Conservation (phyloP, 176 grass and related monocot genomes). For the Poa pratensis region DNA sequence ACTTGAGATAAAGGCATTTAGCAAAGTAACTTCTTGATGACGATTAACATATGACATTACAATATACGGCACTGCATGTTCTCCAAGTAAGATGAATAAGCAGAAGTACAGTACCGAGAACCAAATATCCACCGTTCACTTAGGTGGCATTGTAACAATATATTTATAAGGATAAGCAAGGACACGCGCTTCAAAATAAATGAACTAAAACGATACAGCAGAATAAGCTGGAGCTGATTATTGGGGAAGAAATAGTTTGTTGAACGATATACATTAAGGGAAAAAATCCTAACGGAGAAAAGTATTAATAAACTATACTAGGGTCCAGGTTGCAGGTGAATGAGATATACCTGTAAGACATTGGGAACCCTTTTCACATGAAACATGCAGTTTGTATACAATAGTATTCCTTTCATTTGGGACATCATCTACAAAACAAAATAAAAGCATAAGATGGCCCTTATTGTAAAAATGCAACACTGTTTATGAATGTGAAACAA, state of each 20-base stretch:
- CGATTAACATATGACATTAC: background rate
- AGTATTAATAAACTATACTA: background rate
- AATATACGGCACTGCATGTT: background rate
- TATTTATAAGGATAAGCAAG: slow-evolving; percentile 3
- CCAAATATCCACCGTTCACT: slow-evolving; percentile 2
- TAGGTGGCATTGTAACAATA: background rate
- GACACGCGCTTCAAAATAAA: background rate
- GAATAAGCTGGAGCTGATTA: slow-evolving; percentile 4
- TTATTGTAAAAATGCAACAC: slow-evolving; percentile 16
- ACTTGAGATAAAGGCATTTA: background rate
- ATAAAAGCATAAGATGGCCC: slow-evolving; percentile 24
- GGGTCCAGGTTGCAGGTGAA: background rate
- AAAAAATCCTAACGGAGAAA: background rate
- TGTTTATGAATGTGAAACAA: slow-evolving; percentile 28
- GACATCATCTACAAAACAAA: slow-evolving; percentile 64
- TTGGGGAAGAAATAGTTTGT: background rate
- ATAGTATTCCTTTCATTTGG: slow-evolving; percentile 96
- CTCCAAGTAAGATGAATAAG: slow-evolving; percentile 27
- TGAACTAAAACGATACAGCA: background rate
- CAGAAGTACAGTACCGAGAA: background rate
- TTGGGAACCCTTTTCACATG: slow-evolving; percentile 62
- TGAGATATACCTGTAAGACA: slow-evolving; percentile 72
- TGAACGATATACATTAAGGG: slow-evolving; percentile 14
- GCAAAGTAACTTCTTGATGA: slow-evolving; percentile 4
- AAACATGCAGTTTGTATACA: slow-evolving; percentile 75